A percentile compares a stretch with the other conserved stretches of the same genome.
Evolutionary conservation across 2,329 filamentous ascomycete species (phyloP).

Genomic region (Leptographium galeiforme): DNA sequence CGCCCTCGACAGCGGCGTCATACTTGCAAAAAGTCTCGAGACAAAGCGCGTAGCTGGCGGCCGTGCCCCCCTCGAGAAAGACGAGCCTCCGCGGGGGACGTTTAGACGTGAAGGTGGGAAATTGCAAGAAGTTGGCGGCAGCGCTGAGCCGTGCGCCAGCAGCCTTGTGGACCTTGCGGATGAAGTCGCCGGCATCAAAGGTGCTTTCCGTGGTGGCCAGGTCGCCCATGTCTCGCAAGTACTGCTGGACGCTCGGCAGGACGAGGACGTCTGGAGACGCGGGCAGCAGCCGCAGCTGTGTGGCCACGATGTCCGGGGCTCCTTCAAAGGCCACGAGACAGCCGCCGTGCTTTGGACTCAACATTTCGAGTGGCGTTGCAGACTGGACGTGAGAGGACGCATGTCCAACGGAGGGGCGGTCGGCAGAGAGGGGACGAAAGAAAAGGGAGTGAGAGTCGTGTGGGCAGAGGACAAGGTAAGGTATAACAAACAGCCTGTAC

Average conservation of each 20-base stretch:
- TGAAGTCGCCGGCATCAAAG: conserved; percentile 25
- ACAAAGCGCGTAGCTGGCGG: conserved; percentile 39
- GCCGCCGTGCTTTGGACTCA: not conserved
- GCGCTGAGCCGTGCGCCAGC: conserved; percentile 30
- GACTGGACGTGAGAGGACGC: conserved; percentile 6
- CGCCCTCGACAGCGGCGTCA: conserved; percentile 28
- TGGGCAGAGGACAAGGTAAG: too few species aligned
- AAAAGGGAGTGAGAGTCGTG: not conserved
- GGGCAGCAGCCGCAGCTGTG: conserved; percentile 46
- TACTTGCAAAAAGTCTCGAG: conserved; percentile 39
- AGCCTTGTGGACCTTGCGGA: conserved; percentile 38
- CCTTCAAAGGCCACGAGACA: conserved; percentile 48
- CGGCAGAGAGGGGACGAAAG: not conserved
- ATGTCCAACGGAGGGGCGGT: not conserved
- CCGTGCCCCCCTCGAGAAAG: conserved; percentile 46
- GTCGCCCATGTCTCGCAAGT: conserved; percentile 21
- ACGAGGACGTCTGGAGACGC: conserved; percentile 44
- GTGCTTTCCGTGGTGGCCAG: conserved; percentile 14
- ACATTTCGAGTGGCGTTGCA: conserved; percentile 19
- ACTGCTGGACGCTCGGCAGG: conserved; percentile 37
- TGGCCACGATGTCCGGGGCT: conserved; percentile 35
- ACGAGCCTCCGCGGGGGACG: conserved; percentile 33
- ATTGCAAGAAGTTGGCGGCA: conserved; percentile 37
- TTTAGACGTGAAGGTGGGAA: conserved; percentile 20
- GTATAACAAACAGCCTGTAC: too few species aligned